phyloP scores from a whole-genome alignment of 177 flowering plant species.

The Vitis hybrid region DNA sequence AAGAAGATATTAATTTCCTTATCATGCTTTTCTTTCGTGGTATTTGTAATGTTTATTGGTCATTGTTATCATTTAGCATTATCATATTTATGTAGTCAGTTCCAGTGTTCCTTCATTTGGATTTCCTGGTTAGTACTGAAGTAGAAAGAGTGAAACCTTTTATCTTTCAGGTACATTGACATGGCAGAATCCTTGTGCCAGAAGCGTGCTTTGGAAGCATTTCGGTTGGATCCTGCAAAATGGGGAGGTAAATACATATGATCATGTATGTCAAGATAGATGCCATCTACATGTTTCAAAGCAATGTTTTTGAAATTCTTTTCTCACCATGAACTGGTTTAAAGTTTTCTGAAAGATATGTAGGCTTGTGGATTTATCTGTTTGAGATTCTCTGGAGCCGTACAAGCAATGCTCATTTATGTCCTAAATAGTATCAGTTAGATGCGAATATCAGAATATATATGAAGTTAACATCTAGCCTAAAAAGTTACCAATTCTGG shows the following conservation, averaged over 20 bases:
- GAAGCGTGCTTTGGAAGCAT: conserved; percentile 97
- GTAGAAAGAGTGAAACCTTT: conserved; percentile 7
- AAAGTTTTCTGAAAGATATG: no score
- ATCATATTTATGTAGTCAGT: not conserved
- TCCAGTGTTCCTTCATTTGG: not conserved
- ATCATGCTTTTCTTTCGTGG: not conserved
- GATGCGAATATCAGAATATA: no score
- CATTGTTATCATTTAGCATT: not conserved
- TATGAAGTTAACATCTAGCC: no score
- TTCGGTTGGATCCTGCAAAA: conserved; percentile 88
- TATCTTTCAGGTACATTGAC: conserved; percentile 77
- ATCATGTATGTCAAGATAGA: not conserved
- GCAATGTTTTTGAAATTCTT: no score
- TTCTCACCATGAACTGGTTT: no score
- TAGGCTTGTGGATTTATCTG: no score
- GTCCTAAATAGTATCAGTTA: no score
- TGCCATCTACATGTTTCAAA: no score
- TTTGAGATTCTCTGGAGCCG: no score
- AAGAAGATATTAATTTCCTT: not conserved
- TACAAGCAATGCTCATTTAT: no score
- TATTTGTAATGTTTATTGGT: not conserved
- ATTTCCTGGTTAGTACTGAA: not conserved
- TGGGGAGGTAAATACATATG: conserved; percentile 78
- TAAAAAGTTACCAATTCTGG: no score
- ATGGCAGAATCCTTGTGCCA: conserved; percentile 98